Percentiles rank a stretch among this genome's conserved stretches.
Evolutionary conservation across 805 yeast species (phyloP).

Genomic region (Metschnikowia picachoensis): DNA sequence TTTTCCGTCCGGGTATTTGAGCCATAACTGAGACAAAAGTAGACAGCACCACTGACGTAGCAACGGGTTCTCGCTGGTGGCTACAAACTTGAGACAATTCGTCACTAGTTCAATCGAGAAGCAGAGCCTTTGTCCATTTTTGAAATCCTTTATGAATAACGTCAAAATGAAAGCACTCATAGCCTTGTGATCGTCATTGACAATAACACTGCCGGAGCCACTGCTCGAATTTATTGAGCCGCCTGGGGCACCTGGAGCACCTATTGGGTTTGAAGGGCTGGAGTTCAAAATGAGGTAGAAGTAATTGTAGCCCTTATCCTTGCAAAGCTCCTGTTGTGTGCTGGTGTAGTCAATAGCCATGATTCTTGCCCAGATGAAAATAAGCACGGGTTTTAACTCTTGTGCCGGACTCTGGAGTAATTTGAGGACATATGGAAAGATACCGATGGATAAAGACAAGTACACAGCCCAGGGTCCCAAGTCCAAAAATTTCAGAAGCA

Average conservation of each 20-base stretch:
- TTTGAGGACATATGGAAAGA: constrained; percentile 90
- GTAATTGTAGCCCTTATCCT: constrained; percentile 86
- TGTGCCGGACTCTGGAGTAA: constrained; percentile 92
- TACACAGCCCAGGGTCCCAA: constrained; percentile 98
- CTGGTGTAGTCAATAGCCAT: constrained; percentile 91
- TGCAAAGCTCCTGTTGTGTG: constrained; percentile 87
- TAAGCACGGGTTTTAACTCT: constrained; percentile 88
- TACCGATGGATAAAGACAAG: constrained; percentile 87
- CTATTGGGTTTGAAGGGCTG: constrained; percentile 27
- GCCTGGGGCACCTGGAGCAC: constrained; percentile 32
- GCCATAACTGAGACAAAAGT: constrained; percentile 73
- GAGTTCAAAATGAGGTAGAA: constrained; percentile 73
- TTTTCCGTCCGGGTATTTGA: constrained; percentile 68
- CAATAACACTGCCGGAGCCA: constrained; percentile 30
- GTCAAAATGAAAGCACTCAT: constrained; percentile 91
- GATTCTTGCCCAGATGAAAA: constrained; percentile 96
- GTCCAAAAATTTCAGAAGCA: constrained; percentile 82
- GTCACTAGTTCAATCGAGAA: constrained; percentile 68
- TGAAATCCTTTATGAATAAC: constrained; percentile 75
- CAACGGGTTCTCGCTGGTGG: constrained; percentile 75
- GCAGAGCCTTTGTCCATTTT: constrained; percentile 75
- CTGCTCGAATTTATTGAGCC: constrained; percentile 18
- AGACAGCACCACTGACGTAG: constrained; percentile 91
- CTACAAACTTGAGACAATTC: constrained; percentile 62
- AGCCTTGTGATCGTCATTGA: constrained; percentile 83